Conservation (phyloP, 257 asterid genomes). For the Solanum pennellii region DNA sequence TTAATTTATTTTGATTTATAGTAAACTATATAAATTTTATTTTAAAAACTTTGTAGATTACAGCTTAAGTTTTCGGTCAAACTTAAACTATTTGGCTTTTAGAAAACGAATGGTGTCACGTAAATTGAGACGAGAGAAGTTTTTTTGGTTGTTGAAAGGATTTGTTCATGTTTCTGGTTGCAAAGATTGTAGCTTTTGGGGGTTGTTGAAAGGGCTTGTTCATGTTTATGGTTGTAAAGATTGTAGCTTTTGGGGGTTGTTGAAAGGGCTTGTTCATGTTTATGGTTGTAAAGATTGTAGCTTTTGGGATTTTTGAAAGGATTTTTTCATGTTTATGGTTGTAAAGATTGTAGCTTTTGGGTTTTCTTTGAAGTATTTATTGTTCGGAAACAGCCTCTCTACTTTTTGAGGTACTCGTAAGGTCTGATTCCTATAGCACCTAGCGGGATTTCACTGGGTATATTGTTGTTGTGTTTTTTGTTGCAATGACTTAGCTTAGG, state of each 20-base stretch:
- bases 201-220: too few species aligned
- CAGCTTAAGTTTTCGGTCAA: rapidly evolving
- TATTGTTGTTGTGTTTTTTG: background rate
- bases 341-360: background rate
- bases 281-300: background rate
- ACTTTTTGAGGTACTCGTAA: background rate
- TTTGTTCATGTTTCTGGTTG: background rate
- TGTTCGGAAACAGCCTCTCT: background rate
- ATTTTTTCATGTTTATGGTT: background rate
- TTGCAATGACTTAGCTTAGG: background rate
- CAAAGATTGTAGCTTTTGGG: background rate
- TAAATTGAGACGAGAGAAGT: too few species aligned
- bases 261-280: background rate
- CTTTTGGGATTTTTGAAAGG: background rate
- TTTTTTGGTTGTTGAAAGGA: too few species aligned
- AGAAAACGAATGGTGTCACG: rapidly evolving
- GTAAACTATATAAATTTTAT: too few species aligned
- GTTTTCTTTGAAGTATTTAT: too few species aligned
- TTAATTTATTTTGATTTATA: too few species aligned
- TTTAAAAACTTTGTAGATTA: rapidly evolving
- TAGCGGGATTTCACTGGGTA: too few species aligned
- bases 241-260: too few species aligned
- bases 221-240: background rate
- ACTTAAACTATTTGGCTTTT: rapidly evolving
- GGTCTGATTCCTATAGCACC: too few species aligned